phyloP scores from a whole-genome alignment of 2,329 filamentous ascomycete species.

The Aspergillus sp. region DNA sequence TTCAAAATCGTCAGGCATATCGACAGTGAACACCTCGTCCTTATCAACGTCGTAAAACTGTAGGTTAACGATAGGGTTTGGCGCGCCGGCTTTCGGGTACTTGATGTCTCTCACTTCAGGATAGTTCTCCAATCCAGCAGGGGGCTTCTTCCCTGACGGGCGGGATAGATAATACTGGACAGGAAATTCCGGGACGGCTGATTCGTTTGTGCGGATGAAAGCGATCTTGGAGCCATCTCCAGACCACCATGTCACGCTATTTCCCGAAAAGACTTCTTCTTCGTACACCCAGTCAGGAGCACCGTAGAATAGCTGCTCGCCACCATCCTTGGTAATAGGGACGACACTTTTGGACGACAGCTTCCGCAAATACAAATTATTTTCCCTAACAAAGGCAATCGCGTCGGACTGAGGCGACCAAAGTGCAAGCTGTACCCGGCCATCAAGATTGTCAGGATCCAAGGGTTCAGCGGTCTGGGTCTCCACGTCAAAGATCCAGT shows the following conservation, averaged over 20 bases:
- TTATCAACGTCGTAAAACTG: constrained; percentile 85
- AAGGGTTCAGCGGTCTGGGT: constrained; percentile 78
- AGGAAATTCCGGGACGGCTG: constrained; percentile 85
- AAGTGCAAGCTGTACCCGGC: constrained; percentile 77
- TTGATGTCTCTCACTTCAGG: constrained; percentile 92
- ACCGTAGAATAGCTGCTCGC: constrained; percentile 88
- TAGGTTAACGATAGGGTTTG: constrained; percentile 87
- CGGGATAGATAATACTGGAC: constrained; percentile 91
- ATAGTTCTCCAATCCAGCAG: constrained; percentile 79
- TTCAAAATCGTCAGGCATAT: constrained; percentile 75
- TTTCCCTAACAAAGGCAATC: constrained; percentile 84
- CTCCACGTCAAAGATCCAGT: constrained; percentile 91
- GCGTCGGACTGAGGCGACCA: constrained; percentile 90
- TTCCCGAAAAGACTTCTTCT: constrained; percentile 77
- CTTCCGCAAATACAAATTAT: constrained; percentile 85
- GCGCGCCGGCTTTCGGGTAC: constrained; percentile 93
- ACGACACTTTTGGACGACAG: constrained; percentile 63
- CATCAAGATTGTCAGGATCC: constrained; percentile 68
- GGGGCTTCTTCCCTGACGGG: constrained; percentile 73
- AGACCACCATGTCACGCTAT: constrained; percentile 94
- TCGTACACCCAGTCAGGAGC: constrained; percentile 98
- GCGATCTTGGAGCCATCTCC: constrained; percentile 85
- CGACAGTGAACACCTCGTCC: constrained; percentile 77
- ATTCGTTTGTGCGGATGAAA: constrained; percentile 93
- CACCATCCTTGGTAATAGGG: constrained; percentile 84